A percentile compares a stretch with the other conserved stretches of the same genome.
phyloP scores from a whole-genome alignment of 331 rosid species.

The Telfairia occidentalis region DNA sequence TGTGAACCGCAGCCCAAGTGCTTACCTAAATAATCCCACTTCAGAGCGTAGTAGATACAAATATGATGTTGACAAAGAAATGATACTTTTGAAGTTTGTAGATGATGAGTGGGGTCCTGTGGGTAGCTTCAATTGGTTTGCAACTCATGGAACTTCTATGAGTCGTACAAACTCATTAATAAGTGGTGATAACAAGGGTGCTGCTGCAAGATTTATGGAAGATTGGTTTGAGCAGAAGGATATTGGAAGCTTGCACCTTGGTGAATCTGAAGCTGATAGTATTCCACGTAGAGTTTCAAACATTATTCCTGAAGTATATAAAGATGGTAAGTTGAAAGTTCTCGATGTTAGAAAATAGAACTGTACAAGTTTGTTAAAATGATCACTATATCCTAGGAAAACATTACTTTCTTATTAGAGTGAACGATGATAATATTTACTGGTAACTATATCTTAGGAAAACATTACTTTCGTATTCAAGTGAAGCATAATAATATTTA shows the following conservation, averaged over 20 bases:
- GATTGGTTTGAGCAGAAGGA: constrained; percentile 72
- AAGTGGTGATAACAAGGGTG: constrained; percentile 95
- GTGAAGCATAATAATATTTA: background rate
- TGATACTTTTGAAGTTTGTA: constrained; percentile 75
- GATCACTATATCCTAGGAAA: background rate
- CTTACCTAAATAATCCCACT: constrained; percentile 77
- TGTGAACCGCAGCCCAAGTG: constrained; percentile 91
- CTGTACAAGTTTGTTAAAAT: background rate
- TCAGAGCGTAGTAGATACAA: constrained; percentile 66
- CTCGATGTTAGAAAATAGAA: background rate
- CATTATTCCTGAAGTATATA: constrained; percentile 39
- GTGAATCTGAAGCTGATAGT: constrained; percentile 28
- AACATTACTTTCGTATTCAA: background rate
- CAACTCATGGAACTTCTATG: constrained; percentile 98
- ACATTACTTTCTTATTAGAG: background rate
- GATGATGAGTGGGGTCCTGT: constrained; percentile 84
- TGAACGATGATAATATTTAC: background rate
- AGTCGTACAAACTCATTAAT: constrained; percentile 75
- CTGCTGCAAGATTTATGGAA: constrained; percentile 98
- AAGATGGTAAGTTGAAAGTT: constrained; percentile 52
- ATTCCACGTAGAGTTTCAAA: constrained; percentile 65
- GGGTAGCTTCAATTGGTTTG: constrained; percentile 94
- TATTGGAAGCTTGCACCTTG: constrained; percentile 18
- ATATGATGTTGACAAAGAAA: constrained; percentile 78
- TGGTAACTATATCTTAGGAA: background rate